These are phyloP conservation scores for Dendrostoma leiphaemia DNA, from an alignment of 2,329 filamentous ascomycete genomes.

Conservation along the genomic window DNA sequence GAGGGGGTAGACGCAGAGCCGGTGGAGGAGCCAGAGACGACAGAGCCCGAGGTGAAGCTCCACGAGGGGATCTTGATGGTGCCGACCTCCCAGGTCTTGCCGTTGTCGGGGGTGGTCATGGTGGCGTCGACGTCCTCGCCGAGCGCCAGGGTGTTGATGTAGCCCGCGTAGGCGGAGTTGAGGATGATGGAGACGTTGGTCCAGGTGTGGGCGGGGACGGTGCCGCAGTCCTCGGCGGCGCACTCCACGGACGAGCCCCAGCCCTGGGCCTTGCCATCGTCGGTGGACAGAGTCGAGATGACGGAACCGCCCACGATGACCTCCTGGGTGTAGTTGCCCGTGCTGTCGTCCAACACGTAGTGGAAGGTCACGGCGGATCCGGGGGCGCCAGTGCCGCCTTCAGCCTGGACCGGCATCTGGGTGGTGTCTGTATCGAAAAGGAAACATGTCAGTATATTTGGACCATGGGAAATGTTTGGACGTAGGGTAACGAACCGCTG, in stretches of 20 bases:
- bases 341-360: slow-evolving; percentile 32
- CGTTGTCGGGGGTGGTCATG: slow-evolving; percentile 16
- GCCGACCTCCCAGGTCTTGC: slow-evolving; percentile 16
- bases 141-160: slow-evolving; percentile 10
- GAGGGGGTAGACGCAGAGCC: neutral
- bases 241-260: slow-evolving; percentile 52
- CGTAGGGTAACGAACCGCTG: slow-evolving; percentile 16
- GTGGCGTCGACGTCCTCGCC: slow-evolving; percentile 10
- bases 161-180: slow-evolving; percentile 10
- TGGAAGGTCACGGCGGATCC: slow-evolving; percentile 39
- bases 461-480: slow-evolving; percentile 3
- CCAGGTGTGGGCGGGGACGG: slow-evolving; percentile 17
- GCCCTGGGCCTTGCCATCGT: slow-evolving; percentile 38
- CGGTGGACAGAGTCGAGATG: slow-evolving; percentile 44
- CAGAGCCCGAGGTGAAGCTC: slow-evolving; percentile 1
- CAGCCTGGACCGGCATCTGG: slow-evolving; percentile 33
- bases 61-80: slow-evolving; percentile 18
- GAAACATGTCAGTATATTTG: neutral
- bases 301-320: slow-evolving; percentile 31
- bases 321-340: slow-evolving; percentile 38
- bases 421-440: slow-evolving; percentile 21
- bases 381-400: slow-evolving; percentile 23
- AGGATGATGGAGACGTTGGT: slow-evolving; percentile 18
- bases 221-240: slow-evolving; percentile 75
- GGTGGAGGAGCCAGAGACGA: neutral